These are phyloP conservation scores for Drechslera avenae DNA, from an alignment of 2,329 filamentous ascomycete species.

Conservation along the genomic window DNA sequence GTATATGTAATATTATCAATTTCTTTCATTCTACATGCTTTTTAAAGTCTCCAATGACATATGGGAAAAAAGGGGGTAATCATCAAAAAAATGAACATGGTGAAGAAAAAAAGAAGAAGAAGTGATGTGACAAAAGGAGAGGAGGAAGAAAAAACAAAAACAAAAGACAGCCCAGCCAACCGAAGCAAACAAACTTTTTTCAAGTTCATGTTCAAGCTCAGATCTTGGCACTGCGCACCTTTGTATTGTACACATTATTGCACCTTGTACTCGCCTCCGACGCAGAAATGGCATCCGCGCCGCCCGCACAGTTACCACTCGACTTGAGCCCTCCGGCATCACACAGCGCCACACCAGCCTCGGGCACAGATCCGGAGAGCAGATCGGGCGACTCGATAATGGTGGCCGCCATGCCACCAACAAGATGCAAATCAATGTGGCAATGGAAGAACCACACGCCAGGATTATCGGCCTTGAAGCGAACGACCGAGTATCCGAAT, in stretches of 20 bases:
- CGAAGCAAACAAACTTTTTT: too few species aligned
- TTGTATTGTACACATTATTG: slow-evolving; percentile 36
- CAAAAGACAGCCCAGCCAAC: neutral
- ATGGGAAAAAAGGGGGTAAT: neutral
- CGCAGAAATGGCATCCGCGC: slow-evolving; percentile 16
- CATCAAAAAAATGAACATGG: neutral
- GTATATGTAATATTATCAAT: too few species aligned
- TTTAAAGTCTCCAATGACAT: too few species aligned
- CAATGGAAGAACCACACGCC: slow-evolving; percentile 50
- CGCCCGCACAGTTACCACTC: slow-evolving; percentile 32
- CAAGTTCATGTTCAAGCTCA: too few species aligned
- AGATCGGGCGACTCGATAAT: slow-evolving; percentile 39
- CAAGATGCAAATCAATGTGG: slow-evolving; percentile 41
- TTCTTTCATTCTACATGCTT: too few species aligned
- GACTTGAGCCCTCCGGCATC: slow-evolving; percentile 4
- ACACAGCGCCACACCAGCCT: slow-evolving; percentile 21
- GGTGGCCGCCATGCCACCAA: slow-evolving; percentile 35
- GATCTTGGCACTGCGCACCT: slow-evolving; percentile 1
- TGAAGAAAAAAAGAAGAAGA: neutral
- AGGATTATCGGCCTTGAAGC: slow-evolving; percentile 59
- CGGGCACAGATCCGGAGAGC: slow-evolving; percentile 17
- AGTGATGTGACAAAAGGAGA: too few species aligned
- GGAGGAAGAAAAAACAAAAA: neutral
- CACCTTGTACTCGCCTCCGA: slow-evolving; percentile 26
- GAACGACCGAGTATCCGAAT: slow-evolving; percentile 52